phyloP scores from a whole-genome alignment of 805 yeast species.

The Candida broadrunensis region DNA sequence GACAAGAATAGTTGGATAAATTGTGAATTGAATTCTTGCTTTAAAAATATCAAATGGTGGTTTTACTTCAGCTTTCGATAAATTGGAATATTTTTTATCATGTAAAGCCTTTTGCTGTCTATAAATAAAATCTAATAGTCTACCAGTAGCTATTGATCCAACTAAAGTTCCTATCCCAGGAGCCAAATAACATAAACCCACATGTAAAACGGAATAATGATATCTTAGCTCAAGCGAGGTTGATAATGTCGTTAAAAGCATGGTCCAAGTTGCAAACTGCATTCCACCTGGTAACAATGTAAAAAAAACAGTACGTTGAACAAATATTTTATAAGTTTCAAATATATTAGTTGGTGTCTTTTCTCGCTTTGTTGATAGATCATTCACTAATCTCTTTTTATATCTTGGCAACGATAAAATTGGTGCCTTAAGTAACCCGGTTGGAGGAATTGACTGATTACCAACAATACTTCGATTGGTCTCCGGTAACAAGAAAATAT shows the following conservation, averaged over 20 bases:
- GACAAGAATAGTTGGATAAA: slow-evolving; percentile 40
- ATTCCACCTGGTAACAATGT: slow-evolving; percentile 55
- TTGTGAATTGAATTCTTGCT: slow-evolving; percentile 45
- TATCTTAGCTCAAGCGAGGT: slow-evolving; percentile 49
- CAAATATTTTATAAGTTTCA: slow-evolving; percentile 37
- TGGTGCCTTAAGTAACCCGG: slow-evolving; percentile 36
- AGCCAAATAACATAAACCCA: slow-evolving; percentile 69
- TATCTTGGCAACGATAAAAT: slow-evolving; percentile 24
- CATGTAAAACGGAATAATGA: slow-evolving; percentile 44
- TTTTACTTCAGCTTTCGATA: slow-evolving; percentile 12
- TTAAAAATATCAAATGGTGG: slow-evolving; percentile 48
- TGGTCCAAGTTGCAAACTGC: slow-evolving; percentile 63
- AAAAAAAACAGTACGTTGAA: slow-evolving; percentile 41
- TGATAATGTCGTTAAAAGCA: slow-evolving; percentile 60
- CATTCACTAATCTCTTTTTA: slow-evolving; percentile 21
- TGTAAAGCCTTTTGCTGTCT: slow-evolving; percentile 17
- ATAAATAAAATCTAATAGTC: slow-evolving; percentile 50
- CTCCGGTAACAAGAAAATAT: slow-evolving; percentile 53
- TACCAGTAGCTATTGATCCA: slow-evolving; percentile 59
- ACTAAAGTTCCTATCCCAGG: slow-evolving; percentile 62
- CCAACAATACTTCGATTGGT: slow-evolving; percentile 71
- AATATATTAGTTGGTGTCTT: slow-evolving; percentile 14
- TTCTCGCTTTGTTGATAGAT: slow-evolving; percentile 22
- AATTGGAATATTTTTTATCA: slow-evolving; percentile 19
- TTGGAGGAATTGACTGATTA: slow-evolving; percentile 61